phyloP scores from a whole-genome alignment of 2,329 filamentous ascomycete genomes.

The Grosmannia huntii region DNA sequence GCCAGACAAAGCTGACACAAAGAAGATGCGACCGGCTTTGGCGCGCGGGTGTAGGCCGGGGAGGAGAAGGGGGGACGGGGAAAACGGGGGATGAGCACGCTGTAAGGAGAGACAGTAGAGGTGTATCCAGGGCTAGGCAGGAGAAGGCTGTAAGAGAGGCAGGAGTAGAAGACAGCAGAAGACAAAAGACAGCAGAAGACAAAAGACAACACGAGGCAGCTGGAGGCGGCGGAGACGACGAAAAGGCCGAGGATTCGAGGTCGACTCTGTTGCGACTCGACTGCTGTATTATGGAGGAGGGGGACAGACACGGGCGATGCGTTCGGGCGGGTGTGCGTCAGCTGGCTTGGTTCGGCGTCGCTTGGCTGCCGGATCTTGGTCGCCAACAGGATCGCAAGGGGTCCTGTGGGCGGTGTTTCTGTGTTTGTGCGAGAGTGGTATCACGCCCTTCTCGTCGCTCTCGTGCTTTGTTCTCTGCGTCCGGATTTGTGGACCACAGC shows the following conservation, averaged over 20 bases:
- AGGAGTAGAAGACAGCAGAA: not conserved
- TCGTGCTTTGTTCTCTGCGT: not conserved
- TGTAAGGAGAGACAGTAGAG: not conserved
- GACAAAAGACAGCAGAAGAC: no score
- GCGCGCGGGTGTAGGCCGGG: not conserved
- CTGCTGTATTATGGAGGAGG: not conserved
- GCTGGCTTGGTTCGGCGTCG: not conserved
- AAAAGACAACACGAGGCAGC: no score
- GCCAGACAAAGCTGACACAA: conserved; percentile 16
- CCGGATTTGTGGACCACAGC: not conserved
- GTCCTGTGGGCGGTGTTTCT: not conserved
- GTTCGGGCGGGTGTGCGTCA: not conserved
- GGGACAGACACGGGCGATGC: no score
- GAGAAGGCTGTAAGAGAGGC: not conserved
- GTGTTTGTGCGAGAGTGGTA: not conserved
- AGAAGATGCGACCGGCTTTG: conserved; percentile 5
- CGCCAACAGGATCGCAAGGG: not conserved
- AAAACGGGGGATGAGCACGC: not conserved
- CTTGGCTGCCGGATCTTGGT: not conserved
- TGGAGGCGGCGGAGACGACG: not conserved
- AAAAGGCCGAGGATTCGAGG: not conserved
- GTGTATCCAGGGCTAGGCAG: not conserved
- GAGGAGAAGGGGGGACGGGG: no score
- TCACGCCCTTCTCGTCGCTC: not conserved
- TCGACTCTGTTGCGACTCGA: not conserved